These are phyloP conservation scores for Triticum turgidum DNA, from an alignment of 176 grass and related monocot species.

Conservation along the genomic window DNA sequence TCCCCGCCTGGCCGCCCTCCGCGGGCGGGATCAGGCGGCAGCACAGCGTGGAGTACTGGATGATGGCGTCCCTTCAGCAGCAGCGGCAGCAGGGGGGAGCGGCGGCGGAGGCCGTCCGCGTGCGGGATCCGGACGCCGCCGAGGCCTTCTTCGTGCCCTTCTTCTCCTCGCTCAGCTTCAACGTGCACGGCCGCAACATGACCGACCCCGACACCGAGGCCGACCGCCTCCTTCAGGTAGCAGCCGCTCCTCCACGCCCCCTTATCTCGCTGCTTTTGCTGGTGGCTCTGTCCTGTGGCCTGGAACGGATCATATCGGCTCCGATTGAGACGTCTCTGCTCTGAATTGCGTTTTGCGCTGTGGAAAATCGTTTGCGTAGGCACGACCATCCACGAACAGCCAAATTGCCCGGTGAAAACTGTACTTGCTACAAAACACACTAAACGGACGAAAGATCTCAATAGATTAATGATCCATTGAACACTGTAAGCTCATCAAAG, in stretches of 20 bases:
- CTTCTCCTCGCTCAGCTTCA: constrained; percentile 99
- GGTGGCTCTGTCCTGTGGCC: neutral
- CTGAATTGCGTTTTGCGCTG: neutral
- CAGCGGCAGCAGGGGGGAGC: neutral
- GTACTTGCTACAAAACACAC: neutral
- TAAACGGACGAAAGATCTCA: neutral
- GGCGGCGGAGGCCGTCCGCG: constrained; percentile 59
- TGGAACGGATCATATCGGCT: neutral
- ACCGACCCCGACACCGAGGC: constrained; percentile 86
- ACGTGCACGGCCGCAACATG: constrained; percentile 93
- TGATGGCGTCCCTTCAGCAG: constrained; percentile 83
- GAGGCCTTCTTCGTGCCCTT: constrained; percentile 98
- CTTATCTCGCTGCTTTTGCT: neutral
- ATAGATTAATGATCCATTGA: neutral
- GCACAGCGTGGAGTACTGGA: constrained; percentile 98
- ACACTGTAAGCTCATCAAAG: neutral
- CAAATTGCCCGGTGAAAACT: neutral
- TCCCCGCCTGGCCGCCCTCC: constrained; percentile 68
- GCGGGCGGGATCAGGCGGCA: constrained; percentile 73
- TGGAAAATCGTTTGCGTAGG: neutral
- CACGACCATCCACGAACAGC: neutral
- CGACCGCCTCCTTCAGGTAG: constrained; percentile 85
- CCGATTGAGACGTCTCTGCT: constrained; percentile 21
- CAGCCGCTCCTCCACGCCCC: neutral
- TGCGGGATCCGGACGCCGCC: constrained; percentile 68